phyloP scores from a whole-genome alignment of 495 filamentous ascomycete species.

The Parathielavia hyrcaniae region DNA sequence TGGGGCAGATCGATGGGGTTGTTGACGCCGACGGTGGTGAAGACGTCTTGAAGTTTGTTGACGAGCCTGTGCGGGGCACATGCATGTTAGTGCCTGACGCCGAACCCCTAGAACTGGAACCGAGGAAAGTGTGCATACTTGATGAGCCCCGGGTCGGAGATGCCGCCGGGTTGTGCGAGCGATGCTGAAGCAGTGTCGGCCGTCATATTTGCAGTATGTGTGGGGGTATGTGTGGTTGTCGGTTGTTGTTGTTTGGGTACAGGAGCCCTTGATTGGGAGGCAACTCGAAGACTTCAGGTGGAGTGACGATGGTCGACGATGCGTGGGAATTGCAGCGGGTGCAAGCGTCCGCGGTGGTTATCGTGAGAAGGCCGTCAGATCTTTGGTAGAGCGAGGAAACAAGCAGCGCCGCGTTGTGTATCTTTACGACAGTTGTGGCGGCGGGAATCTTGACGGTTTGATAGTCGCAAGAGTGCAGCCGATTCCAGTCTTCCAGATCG shows the following conservation, averaged over 20 bases:
- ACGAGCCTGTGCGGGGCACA: conserved; percentile 61
- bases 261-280: not conserved
- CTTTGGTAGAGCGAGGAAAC: not conserved
- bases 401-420: conserved; percentile 1
- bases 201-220: conserved; percentile 25
- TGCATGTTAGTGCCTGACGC: conserved; percentile 27
- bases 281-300: too few relatives aligned
- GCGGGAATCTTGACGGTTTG: conserved; percentile 14
- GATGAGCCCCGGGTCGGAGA: conserved; percentile 55
- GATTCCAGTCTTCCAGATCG: conserved; percentile 1
- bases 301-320: not conserved
- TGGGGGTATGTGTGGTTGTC: conserved; percentile 8
- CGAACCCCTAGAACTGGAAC: not conserved
- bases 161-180: conserved; percentile 44
- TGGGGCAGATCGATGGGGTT: conserved; percentile 99
- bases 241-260: not conserved
- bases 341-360: not conserved
- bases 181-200: conserved; percentile 27
- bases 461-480: conserved; percentile 14
- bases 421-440: not conserved
- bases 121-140: conserved; percentile 35
- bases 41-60: conserved; percentile 99
- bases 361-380: not conserved
- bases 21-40: conserved; percentile 95
- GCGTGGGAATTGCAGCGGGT: not conserved